Percentiles rank a stretch among this genome's conserved stretches.
Conservation (phyloP, 306 rosid genomes). For the Inga oerstediana region DNA sequence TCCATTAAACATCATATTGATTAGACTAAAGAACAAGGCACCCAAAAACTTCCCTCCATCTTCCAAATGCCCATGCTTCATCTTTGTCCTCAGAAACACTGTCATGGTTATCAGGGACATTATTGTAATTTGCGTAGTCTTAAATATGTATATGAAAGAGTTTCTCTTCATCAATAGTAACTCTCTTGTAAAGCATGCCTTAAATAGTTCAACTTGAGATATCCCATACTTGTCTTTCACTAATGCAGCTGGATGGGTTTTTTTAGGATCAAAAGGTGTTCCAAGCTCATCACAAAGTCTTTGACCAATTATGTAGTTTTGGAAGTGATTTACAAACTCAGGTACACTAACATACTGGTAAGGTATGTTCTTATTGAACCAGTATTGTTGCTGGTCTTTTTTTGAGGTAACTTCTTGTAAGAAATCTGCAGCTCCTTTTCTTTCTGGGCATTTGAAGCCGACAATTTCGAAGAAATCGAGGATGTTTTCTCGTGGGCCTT, state of each 20-base stretch:
- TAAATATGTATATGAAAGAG: slow-evolving; percentile 60
- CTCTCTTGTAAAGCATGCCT: slow-evolving; percentile 71
- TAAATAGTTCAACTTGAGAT: slow-evolving; percentile 64
- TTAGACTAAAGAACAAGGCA: slow-evolving; percentile 64
- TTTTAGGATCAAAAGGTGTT: slow-evolving; percentile 48
- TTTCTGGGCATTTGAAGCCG: slow-evolving; percentile 68
- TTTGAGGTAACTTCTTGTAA: slow-evolving; percentile 72
- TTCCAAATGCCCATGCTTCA: slow-evolving; percentile 53
- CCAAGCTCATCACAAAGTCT: slow-evolving; percentile 40
- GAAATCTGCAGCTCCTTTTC: slow-evolving; percentile 78
- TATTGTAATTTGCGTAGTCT: slow-evolving; percentile 58
- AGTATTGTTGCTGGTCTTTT: slow-evolving; percentile 77
- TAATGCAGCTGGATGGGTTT: slow-evolving; percentile 51
- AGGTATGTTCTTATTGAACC: slow-evolving; percentile 54
- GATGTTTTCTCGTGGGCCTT: slow-evolving; percentile 58
- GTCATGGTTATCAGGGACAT: slow-evolving; percentile 59
- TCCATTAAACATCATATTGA: slow-evolving; percentile 77
- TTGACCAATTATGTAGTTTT: slow-evolving; percentile 42
- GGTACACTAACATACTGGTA: slow-evolving; percentile 50
- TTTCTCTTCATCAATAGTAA: slow-evolving; percentile 71
- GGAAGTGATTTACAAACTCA: slow-evolving; percentile 51
- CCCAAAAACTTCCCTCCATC: slow-evolving; percentile 64
- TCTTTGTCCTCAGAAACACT: slow-evolving; percentile 61
- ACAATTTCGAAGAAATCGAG: slow-evolving; percentile 52
- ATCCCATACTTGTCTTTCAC: slow-evolving; percentile 61